Conservation (phyloP, 768 basidiomycete genomes). For the Mycena belliarum region DNA sequence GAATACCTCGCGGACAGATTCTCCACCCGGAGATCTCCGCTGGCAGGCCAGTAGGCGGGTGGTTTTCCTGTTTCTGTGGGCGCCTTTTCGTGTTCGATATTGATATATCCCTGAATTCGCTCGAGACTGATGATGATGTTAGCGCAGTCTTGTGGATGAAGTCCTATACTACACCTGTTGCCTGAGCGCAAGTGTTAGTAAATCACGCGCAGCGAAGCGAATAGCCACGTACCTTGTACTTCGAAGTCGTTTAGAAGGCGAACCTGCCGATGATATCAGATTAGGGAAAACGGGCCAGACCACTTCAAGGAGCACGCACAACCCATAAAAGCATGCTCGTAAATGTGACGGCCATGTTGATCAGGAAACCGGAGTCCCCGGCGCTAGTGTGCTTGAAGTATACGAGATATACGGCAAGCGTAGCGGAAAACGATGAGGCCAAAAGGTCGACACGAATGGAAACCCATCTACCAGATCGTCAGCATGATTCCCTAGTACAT, state of each 20-base stretch:
- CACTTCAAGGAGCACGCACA: slow-evolving; percentile 20
- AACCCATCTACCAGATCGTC: slow-evolving; percentile 57
- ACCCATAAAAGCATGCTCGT: slow-evolving; percentile 24
- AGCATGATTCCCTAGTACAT: slow-evolving; percentile 23
- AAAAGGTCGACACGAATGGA: too few species aligned
- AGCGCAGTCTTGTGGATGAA: background rate
- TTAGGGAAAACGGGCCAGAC: too few species aligned
- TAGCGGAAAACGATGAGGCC: too few species aligned
- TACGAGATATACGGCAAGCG: too few species aligned
- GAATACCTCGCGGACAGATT: slow-evolving; percentile 62
- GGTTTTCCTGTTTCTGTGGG: slow-evolving; percentile 43
- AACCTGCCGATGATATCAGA: too few species aligned
- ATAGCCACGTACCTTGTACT: background rate
- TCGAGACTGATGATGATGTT: slow-evolving; percentile 45
- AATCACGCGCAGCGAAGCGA: background rate
- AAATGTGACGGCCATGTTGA: too few species aligned
- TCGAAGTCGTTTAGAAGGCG: slow-evolving; percentile 16
- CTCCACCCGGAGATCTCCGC: slow-evolving; percentile 54
- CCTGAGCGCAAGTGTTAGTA: background rate
- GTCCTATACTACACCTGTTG: background rate
- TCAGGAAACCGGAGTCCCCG: too few species aligned
- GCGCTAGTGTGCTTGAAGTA: too few species aligned
- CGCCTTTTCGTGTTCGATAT: slow-evolving; percentile 56
- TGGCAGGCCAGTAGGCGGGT: slow-evolving; percentile 67
- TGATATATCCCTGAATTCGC: slow-evolving; percentile 66